phyloP scores from a whole-genome alignment of 345 rosid genomes.

The Salix udensis region DNA sequence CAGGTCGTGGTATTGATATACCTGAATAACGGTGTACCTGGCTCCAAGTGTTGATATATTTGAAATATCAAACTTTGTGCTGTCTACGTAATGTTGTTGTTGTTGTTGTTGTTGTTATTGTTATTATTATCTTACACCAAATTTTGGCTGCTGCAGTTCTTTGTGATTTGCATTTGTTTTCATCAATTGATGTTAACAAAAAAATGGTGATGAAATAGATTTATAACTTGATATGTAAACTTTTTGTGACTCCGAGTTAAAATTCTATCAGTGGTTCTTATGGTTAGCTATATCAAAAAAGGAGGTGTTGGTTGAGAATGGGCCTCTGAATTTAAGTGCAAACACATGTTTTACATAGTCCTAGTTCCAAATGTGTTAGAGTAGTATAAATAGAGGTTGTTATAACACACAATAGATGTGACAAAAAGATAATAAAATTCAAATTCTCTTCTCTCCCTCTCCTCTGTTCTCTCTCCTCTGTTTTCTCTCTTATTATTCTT shows the following conservation, averaged over 20 bases:
- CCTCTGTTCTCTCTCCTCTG: no score
- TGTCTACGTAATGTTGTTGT: background rate
- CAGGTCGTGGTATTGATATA: constrained; percentile 92
- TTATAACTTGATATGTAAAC: background rate
- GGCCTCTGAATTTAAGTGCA: background rate
- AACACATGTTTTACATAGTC: background rate
- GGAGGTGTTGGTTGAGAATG: background rate
- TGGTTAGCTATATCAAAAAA: background rate
- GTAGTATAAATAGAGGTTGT: no score
- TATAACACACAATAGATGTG: no score
- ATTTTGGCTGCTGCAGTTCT: background rate
- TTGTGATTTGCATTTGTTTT: background rate
- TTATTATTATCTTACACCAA: no score
- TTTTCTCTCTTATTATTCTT: no score
- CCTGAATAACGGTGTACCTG: background rate
- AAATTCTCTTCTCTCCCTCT: no score
- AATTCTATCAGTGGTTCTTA: background rate
- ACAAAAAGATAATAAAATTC: no score
- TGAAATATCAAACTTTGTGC: background rate
- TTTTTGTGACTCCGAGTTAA: background rate
- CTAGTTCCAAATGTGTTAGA: background rate
- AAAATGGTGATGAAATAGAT: background rate
- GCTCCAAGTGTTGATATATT: background rate
- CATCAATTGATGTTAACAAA: background rate
- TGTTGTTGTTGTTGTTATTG: no score